Percentiles rank a stretch among this genome's conserved stretches.
Conservation (phyloP, 345 rosid genomes). For the Rubroshorea leprosula region DNA sequence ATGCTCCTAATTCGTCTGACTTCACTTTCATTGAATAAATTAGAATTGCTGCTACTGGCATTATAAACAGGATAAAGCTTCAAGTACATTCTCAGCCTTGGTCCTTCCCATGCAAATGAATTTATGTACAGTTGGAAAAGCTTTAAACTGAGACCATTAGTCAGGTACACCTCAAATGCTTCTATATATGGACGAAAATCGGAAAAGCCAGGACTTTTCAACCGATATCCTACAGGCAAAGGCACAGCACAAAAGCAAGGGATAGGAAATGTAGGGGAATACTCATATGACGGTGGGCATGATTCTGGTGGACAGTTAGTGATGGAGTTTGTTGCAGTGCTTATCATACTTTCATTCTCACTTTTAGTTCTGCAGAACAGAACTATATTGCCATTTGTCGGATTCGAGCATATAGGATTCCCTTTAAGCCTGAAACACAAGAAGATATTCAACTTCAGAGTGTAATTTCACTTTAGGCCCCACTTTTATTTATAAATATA, state of each 20-base stretch:
- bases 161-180: conserved; percentile 45
- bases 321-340: conserved; percentile 21
- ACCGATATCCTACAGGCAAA: conserved; percentile 64
- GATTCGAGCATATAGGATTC: conserved; percentile 58
- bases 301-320: conserved; percentile 35
- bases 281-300: conserved; percentile 75
- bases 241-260: conserved; percentile 81
- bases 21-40: conserved; percentile 60
- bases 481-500: too few species aligned
- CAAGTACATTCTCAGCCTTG: conserved; percentile 66
- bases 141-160: conserved; percentile 46
- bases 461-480: neutral
- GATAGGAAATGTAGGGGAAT: conserved; percentile 35
- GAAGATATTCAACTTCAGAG: neutral
- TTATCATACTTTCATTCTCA: conserved; percentile 15
- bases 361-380: conserved; percentile 42
- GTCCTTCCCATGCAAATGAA: conserved; percentile 60
- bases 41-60: conserved; percentile 22
- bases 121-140: conserved; percentile 49
- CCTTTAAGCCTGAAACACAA: too few species aligned
- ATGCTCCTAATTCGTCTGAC: conserved; percentile 42
- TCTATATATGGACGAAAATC: conserved; percentile 45
- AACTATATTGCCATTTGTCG: conserved; percentile 25
- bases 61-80: conserved; percentile 58
- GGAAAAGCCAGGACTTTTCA: conserved; percentile 91